phyloP scores from a whole-genome alignment of 805 yeast genomes.

The Wickerhamiella parazyma region DNA sequence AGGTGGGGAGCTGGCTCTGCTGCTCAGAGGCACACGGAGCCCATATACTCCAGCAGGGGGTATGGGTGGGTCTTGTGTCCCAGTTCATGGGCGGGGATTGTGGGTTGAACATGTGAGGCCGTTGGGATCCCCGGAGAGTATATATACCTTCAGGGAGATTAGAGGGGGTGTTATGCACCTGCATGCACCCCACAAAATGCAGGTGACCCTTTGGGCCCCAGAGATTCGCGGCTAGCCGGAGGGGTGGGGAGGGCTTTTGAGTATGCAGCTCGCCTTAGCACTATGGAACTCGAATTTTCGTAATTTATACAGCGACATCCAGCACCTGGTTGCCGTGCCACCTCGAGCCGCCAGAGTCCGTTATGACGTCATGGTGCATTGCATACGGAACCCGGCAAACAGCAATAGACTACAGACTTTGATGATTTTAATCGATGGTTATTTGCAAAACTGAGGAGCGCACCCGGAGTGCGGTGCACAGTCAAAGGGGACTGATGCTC shows the following conservation, averaged over 20 bases:
- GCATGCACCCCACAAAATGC: constrained; percentile 11
- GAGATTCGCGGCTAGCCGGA: too few species aligned
- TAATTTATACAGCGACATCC: too few species aligned
- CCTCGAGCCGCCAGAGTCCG: too few species aligned
- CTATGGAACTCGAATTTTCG: too few species aligned
- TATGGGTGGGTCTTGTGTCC: constrained; percentile 9
- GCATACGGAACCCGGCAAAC: background rate
- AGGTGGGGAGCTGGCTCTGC: background rate
- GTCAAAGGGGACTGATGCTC: too few species aligned
- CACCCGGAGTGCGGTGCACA: too few species aligned
- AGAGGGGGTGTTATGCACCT: constrained; percentile 2
- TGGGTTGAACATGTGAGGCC: background rate
- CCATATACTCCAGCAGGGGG: constrained; percentile 16
- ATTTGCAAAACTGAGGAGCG: too few species aligned
- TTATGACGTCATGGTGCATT: background rate
- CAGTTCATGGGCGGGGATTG: constrained; percentile 4
- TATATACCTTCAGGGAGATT: background rate
- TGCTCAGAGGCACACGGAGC: constrained; percentile 8
- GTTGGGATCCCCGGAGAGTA: background rate
- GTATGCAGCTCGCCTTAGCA: too few species aligned
- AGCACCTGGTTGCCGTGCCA: too few species aligned
- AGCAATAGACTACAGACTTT: background rate
- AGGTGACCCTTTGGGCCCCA: background rate
- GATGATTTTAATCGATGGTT: too few species aligned
- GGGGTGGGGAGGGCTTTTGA: too few species aligned